Evolutionary conservation across 2,329 filamentous ascomycete genomes (phyloP).

Genomic region (Dothistroma septosporum): DNA sequence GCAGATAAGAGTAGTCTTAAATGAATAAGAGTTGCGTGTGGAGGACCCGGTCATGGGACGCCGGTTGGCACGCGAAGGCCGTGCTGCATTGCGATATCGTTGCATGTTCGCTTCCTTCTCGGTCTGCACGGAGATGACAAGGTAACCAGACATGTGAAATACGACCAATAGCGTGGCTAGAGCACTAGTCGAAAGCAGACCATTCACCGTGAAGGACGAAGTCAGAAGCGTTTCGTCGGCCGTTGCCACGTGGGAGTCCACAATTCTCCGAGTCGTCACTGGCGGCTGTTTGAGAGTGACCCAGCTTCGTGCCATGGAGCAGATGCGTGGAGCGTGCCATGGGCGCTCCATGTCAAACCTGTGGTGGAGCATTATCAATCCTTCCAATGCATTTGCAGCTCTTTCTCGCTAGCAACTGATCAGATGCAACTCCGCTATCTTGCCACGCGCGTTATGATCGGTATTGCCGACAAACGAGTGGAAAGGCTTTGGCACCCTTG

Average conservation of each 20-base stretch:
- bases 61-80: not conserved
- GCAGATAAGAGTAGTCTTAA: not conserved
- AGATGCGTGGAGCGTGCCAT: not conserved
- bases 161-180: not conserved
- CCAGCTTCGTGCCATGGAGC: not conserved
- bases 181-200: constrained; percentile 1
- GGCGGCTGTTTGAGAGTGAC: not conserved
- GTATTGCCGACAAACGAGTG: too few relatives aligned
- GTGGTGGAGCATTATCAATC: not conserved
- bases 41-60: not conserved
- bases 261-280: not conserved
- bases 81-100: not conserved
- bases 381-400: not conserved
- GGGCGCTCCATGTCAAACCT: not conserved
- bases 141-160: not conserved
- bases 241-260: not conserved
- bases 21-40: not conserved
- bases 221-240: not conserved
- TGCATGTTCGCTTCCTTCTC: not conserved
- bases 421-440: not conserved
- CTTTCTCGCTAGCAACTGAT: not conserved
- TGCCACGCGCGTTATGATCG: too few relatives aligned
- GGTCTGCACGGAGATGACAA: not conserved
- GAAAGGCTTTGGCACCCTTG: too few relatives aligned
- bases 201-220: not conserved